phyloP scores from a whole-genome alignment of 352 stramenopile species.

The Phytophthora agathidicida region DNA sequence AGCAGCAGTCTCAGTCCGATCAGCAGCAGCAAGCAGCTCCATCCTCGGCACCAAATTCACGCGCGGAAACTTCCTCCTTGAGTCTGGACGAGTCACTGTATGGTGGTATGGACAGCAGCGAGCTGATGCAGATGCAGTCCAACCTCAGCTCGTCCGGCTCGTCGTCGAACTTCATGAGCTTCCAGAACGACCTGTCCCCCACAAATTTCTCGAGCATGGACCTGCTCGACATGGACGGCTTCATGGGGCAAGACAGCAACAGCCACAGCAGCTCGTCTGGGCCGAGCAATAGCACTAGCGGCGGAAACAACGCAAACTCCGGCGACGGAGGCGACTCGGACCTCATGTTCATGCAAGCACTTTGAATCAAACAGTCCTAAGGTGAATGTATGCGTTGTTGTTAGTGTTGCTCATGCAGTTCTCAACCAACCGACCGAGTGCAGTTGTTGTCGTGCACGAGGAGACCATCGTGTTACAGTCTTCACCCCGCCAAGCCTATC shows the following conservation, averaged over 20 bases:
- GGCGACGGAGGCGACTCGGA: slow-evolving; percentile 58
- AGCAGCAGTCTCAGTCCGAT: slow-evolving; percentile 33
- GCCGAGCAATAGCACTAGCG: slow-evolving; percentile 35
- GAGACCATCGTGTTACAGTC: too few relatives aligned
- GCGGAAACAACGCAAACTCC: slow-evolving; percentile 35
- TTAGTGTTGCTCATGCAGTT: too few relatives aligned
- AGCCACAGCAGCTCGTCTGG: slow-evolving; percentile 27
- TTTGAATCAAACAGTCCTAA: slow-evolving; percentile 35
- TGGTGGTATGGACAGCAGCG: slow-evolving; percentile 56
- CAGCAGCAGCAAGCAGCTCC: slow-evolving; percentile 32
- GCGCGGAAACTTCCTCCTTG: slow-evolving; percentile 53
- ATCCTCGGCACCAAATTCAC: slow-evolving; percentile 20
- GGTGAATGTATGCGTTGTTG: slow-evolving; percentile 15
- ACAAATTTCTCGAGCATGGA: slow-evolving; percentile 73
- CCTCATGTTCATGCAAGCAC: slow-evolving; percentile 80
- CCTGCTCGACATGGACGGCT: slow-evolving; percentile 76
- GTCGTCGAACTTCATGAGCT: slow-evolving; percentile 62
- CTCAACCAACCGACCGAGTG: too few relatives aligned
- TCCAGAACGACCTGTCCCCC: slow-evolving; percentile 65
- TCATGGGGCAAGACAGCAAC: slow-evolving; percentile 41
- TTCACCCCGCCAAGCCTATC: too few relatives aligned
- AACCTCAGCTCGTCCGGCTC: slow-evolving; percentile 42
- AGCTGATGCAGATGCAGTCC: slow-evolving; percentile 62
- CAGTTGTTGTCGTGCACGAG: too few relatives aligned
- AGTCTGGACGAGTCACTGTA: slow-evolving; percentile 68